Conservation (phyloP, 129 eudicot species). For the Tanacetum coccineum region DNA sequence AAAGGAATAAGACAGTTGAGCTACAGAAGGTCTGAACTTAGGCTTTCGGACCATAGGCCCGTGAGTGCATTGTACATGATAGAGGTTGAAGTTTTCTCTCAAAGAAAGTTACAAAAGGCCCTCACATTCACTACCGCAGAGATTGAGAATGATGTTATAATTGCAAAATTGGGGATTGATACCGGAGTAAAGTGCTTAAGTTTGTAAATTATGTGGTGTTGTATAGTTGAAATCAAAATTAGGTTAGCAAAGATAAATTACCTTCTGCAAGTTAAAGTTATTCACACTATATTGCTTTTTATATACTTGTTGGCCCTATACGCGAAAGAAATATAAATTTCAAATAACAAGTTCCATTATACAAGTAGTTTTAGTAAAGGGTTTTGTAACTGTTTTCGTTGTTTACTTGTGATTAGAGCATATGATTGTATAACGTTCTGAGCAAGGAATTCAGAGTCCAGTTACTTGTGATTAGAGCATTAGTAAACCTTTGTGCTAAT, state of each 20-base stretch:
- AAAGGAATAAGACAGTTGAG: conserved; percentile 66
- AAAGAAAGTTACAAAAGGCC: conserved; percentile 73
- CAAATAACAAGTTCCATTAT: too few species aligned
- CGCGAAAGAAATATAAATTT: too few species aligned
- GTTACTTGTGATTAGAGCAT: too few species aligned
- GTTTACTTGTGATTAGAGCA: too few species aligned
- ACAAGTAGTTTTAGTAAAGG: too few species aligned
- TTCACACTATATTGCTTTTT: background rate
- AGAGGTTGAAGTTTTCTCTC: conserved; percentile 80
- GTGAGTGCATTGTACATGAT: conserved; percentile 69
- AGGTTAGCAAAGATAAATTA: background rate
- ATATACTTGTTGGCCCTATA: too few species aligned
- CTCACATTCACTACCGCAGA: conserved; percentile 89
- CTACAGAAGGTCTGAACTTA: conserved; percentile 63
- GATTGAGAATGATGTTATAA: conserved; percentile 44
- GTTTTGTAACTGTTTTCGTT: too few species aligned
- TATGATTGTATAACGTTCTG: too few species aligned
- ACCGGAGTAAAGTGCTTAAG: conserved; percentile 35
- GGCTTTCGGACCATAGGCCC: conserved; percentile 87
- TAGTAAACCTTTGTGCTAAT: too few species aligned
- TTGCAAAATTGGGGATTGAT: conserved; percentile 24
- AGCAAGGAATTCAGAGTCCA: too few species aligned
- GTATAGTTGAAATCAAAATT: background rate
- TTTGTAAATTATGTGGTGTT: too few species aligned
- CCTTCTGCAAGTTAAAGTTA: background rate